Base-by-base conservation (phyloP, 1,139 yeast species). In the Candida buenavistaensis region DNA sequence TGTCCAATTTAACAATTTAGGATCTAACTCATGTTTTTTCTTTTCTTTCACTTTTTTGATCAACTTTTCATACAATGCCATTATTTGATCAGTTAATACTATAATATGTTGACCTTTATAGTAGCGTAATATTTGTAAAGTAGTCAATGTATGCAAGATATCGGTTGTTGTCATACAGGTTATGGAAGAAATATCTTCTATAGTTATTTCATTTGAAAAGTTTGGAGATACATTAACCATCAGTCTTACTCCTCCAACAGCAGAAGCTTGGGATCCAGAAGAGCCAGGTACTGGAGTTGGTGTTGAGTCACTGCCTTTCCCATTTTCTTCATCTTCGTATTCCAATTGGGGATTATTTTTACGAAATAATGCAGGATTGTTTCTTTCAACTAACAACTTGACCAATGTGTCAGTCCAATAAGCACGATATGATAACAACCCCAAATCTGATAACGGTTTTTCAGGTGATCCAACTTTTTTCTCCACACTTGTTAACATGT, bases 131-230 rank as follows among this genome's bases (percentile, higher is more conserved):
- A 94, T 88, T 54, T 87, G 92, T 51, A 89, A 69, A 1, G 96
- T 88, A 45, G 94, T 94, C 35, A 95, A 73, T 0, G 98, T 94
- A 55, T 92, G 97, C 35, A 92, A 64, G 35, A 94, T 88, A 60
- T 92, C 98, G 1, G 96, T 86, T 1, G 97, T 90, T 3, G 98
- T 92, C 96, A 92, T 92, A 15, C 97, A 78, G 0, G 97, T 88
- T 31, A 80, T 64, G 8, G 82, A 66, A 15, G 97, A 85, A 14
- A 92, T 83, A 50, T 92, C 98, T 52, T 92, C 99, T 40, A 92
- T 89, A 7, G 97, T 88, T 30, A 87, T 79, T 47, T 89, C 97
- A 23, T 70, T 59, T 12, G 70, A 55, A 27, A 46, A 38, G 19
- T 23, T 23, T 11, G 32, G 27, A 6, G 27, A 23, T 7, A 17